Conservation (phyloP, 257 asterid species). For the Solanum infundibuliforme region DNA sequence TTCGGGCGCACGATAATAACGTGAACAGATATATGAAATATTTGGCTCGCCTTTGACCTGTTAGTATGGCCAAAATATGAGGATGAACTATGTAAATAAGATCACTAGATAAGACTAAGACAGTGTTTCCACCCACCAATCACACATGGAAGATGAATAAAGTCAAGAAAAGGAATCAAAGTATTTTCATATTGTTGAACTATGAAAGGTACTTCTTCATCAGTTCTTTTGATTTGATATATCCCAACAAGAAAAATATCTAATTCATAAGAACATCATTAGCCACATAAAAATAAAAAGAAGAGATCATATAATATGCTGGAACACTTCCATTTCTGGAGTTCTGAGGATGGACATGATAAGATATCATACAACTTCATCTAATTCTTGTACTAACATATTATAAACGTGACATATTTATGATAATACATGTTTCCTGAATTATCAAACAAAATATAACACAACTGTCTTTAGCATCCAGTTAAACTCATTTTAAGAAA, state of each 20-base stretch:
- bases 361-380: background rate
- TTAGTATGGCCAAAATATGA: background rate
- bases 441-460: background rate
- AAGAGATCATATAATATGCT: background rate
- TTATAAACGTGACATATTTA: background rate
- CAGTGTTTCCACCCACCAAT: background rate
- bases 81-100: background rate
- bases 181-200: background rate
- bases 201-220: background rate
- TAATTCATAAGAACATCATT: background rate
- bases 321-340: background rate
- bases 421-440: background rate
- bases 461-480: background rate
- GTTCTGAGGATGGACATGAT: background rate
- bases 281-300: background rate
- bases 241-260: background rate
- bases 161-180: background rate
- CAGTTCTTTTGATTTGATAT: background rate
- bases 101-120: background rate
- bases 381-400: background rate
- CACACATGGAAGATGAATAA: background rate
- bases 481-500: background rate
- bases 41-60: conserved; percentile 90
- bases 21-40: conserved; percentile 73
- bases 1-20: conserved; percentile 78